Evolutionary conservation across 2,329 filamentous ascomycete genomes (phyloP).

Genomic region (Helotiales sp.): DNA sequence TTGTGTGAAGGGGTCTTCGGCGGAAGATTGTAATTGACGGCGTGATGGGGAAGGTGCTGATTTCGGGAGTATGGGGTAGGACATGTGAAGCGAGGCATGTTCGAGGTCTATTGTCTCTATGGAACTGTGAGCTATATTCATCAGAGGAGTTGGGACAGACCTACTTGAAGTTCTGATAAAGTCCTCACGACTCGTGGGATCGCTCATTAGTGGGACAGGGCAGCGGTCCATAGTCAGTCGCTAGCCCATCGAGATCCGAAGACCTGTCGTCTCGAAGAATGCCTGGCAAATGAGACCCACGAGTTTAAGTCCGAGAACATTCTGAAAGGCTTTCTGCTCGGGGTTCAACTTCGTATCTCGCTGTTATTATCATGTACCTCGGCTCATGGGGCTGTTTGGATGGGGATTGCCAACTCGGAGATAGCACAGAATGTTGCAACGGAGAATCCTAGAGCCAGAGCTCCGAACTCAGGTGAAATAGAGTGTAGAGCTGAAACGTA

Average conservation of each 20-base stretch:
- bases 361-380: constrained; percentile 33
- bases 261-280: constrained; percentile 49
- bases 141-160: neutral
- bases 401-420: constrained; percentile 48
- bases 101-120: constrained; percentile 52
- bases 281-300: constrained; percentile 50
- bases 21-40: constrained; percentile 45
- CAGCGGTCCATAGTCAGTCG: constrained; percentile 49
- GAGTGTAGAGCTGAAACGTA: constrained; percentile 48
- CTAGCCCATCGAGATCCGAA: constrained; percentile 52
- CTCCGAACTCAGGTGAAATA: constrained; percentile 44
- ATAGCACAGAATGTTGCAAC: constrained; percentile 47
- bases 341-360: constrained; percentile 27
- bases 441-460: constrained; percentile 48
- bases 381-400: constrained; percentile 37
- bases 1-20: constrained; percentile 49
- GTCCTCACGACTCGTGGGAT: constrained; percentile 48
- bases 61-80: constrained; percentile 49
- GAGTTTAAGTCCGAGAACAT: constrained; percentile 49
- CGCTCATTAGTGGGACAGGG: constrained; percentile 46
- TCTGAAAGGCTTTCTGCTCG: constrained; percentile 51
- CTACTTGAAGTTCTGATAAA: constrained; percentile 46
- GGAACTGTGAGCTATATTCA: constrained; percentile 9
- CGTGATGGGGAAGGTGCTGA: constrained; percentile 44
- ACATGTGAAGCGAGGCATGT: constrained; percentile 50